Percentiles rank a stretch among this genome's conserved stretches.
Conservation (phyloP, 306 rosid genomes). For the Albizia julibrissin region DNA sequence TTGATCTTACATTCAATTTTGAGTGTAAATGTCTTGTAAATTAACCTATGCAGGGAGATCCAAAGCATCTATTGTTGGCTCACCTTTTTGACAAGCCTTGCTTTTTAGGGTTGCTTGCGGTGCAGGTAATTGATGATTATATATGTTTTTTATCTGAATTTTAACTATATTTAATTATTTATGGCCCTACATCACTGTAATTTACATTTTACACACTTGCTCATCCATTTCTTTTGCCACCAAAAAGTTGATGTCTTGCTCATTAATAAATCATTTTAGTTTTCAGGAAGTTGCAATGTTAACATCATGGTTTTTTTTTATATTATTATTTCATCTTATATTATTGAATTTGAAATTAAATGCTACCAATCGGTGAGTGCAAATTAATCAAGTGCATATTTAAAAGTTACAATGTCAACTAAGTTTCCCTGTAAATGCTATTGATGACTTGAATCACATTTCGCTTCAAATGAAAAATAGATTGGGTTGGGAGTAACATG, state of each 20-base stretch:
- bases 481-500: neutral
- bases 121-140: slow-evolving; percentile 43
- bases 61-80: slow-evolving; percentile 62
- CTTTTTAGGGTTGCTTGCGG: slow-evolving; percentile 65
- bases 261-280: too few relatives aligned
- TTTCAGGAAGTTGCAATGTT: neutral
- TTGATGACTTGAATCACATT: slow-evolving; percentile 2
- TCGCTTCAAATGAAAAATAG: neutral
- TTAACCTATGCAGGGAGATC: slow-evolving; percentile 41
- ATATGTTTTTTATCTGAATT: neutral
- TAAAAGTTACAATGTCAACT: neutral
- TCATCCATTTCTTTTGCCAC: too few relatives aligned
- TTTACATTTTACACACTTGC: neutral
- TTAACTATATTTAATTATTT: neutral
- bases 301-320: neutral
- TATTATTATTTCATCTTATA: neutral
- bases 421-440: neutral
- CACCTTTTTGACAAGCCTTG: slow-evolving; percentile 79
- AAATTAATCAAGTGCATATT: neutral
- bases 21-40: slow-evolving; percentile 1
- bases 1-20: slow-evolving; percentile 17
- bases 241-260: neutral
- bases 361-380: neutral
- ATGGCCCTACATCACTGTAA: neutral
- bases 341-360: neutral